These are phyloP conservation scores for Colletotrichum eleusines DNA, from an alignment of 2,329 filamentous ascomycete genomes.

Conservation along the genomic window DNA sequence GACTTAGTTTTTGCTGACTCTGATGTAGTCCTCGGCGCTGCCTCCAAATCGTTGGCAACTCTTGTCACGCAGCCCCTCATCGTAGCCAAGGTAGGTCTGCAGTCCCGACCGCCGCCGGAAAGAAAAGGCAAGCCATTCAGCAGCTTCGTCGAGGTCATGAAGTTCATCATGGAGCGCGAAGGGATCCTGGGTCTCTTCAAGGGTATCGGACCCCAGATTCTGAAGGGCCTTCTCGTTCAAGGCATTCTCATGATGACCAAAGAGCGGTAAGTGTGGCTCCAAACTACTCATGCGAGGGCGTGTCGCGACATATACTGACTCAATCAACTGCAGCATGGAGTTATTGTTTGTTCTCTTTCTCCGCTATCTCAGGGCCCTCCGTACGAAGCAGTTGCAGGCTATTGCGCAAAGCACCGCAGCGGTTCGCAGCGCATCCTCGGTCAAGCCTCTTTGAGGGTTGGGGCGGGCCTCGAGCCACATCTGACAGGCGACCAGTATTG, in stretches of 20 bases:
- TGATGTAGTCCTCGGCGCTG: conserved; percentile 81
- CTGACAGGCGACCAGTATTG: neutral
- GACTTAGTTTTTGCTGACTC: conserved; percentile 12
- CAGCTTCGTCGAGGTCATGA: conserved; percentile 93
- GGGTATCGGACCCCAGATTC: conserved; percentile 92
- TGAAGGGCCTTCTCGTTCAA: conserved; percentile 93
- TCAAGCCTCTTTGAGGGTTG: conserved; percentile 19
- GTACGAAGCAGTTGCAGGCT: conserved; percentile 76
- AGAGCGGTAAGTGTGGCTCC: conserved; percentile 74
- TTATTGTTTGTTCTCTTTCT: conserved; percentile 88
- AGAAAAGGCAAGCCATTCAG: conserved; percentile 93
- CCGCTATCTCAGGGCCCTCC: conserved; percentile 80
- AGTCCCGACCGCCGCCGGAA: conserved; percentile 88
- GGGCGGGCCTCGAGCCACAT: neutral
- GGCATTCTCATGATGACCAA: conserved; percentile 99
- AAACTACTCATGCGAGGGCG: neutral
- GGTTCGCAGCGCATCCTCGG: conserved; percentile 14
- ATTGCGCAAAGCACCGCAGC: conserved; percentile 72
- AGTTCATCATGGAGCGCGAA: conserved; percentile 91
- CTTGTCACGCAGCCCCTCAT: conserved; percentile 95
- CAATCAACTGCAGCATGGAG: conserved; percentile 78
- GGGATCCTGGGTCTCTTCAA: conserved; percentile 90
- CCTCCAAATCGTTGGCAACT: conserved; percentile 93
- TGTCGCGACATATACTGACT: conserved; percentile 10
- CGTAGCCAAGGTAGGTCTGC: conserved; percentile 95